Evolutionary conservation across 2,329 filamentous ascomycete species (phyloP).

Genomic region (Colletotrichum lindemuthianum): DNA sequence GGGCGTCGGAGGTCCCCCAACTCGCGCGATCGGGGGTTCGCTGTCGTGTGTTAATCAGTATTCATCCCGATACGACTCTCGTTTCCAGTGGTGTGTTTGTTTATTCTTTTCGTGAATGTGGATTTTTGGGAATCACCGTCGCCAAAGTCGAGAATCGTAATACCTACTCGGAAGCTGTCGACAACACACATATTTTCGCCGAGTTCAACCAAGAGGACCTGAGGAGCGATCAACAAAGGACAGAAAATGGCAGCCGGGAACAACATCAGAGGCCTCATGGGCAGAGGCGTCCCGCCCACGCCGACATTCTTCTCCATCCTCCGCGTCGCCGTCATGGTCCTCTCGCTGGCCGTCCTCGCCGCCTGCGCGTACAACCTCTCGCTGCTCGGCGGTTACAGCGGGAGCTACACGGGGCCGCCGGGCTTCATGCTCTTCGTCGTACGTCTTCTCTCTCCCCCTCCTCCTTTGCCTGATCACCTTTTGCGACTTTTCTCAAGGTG

Average conservation of each 20-base stretch:
- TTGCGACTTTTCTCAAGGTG: neutral
- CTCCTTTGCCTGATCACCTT: no score
- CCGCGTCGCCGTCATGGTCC: slow-evolving; percentile 49
- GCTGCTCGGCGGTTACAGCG: slow-evolving; percentile 43
- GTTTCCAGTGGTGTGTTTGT: neutral
- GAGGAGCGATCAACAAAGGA: no score
- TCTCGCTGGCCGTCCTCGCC: slow-evolving; percentile 52
- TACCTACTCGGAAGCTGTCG: neutral
- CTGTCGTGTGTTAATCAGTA: neutral
- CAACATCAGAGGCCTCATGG: slow-evolving; percentile 45
- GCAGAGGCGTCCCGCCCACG: slow-evolving; percentile 48
- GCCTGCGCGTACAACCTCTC: slow-evolving; percentile 53
- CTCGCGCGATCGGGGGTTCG: neutral
- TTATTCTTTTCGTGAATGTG: neutral
- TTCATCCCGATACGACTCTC: neutral
- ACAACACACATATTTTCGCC: neutral
- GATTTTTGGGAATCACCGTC: neutral
- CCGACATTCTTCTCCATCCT: slow-evolving; percentile 51
- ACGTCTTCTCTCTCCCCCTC: slow-evolving; percentile 36
- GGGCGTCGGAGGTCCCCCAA: slow-evolving; percentile 15
- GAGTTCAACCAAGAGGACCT: no score
- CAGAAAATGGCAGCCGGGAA: slow-evolving; percentile 7
- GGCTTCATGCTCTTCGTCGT: slow-evolving; percentile 60
- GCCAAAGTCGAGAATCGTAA: neutral
- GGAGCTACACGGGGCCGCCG: slow-evolving; percentile 45